Evolutionary conservation across 306 rosid genomes (phyloP), one percentile per base, ranked within the genome.

Genomic region (Rosa multiflora): DNA sequence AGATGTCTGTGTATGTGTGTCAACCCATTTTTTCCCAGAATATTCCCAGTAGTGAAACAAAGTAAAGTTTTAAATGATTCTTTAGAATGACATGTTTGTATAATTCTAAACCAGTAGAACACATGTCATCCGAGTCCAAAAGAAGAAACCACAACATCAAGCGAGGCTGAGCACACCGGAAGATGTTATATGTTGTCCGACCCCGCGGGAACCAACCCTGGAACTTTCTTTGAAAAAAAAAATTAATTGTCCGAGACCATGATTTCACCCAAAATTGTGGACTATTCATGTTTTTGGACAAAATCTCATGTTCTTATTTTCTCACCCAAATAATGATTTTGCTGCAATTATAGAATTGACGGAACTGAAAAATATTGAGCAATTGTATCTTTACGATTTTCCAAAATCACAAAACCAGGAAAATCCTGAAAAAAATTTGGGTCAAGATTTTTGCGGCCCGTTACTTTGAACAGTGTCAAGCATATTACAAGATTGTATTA

Each of bases 11-110:
- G 46, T 76, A 20, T 74, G 63, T 61, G 44, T 46, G 44, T 85
- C 70, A 18, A 63, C 61, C 72, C 63, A 66, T 62, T 71, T 77
- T 67, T 44, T 32, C 46, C 71, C 13, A 11, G 59, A 62, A 72
- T 77, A 18, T 18, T 79, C 48, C 46, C 77, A 40, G 6, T 10
- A 32, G 72, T 20, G 29, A 43, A 13, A 9, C 26, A 67, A 51
- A 56, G 49, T 74, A 59, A 67, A 76, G 78, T 78, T 18, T 18
- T 35, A 76, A 59, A 67, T 82, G 85, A 77, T 87, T 80, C 84
- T 76, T 35, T 78, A 81, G 84, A 85, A 74, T 72, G 78, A 49
- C 61, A 76, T 79, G 76, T 85, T 62, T 63, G 29, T 59, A 43
- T 48, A 82, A 70, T 78, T 84, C 81, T 74, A 62, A 46, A 77